Evolutionary conservation across 176 grass and related monocot genomes (phyloP).

Genomic region (Eragrostis nindensis): DNA sequence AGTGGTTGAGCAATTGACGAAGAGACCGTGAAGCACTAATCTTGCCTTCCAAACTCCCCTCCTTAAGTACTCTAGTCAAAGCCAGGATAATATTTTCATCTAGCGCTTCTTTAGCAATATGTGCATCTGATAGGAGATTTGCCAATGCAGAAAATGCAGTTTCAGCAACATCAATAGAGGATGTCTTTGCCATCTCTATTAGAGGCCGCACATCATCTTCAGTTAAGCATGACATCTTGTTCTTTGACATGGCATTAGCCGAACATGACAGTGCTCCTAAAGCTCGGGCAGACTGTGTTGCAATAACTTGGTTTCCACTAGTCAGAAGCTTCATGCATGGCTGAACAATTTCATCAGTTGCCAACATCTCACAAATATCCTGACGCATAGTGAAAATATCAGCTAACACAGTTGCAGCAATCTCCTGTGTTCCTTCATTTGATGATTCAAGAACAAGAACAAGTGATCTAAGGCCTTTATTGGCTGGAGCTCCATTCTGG

Average conservation of each 20-base stretch:
- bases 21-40: conserved; percentile 76
- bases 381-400: conserved; percentile 88
- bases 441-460: conserved; percentile 80
- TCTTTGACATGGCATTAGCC: conserved; percentile 69
- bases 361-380: conserved; percentile 88
- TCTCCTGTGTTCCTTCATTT: conserved; percentile 84
- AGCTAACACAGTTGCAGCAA: conserved; percentile 83
- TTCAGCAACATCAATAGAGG: conserved; percentile 82
- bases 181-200: conserved; percentile 90
- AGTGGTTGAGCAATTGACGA: conserved; percentile 80
- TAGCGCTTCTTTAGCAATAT: conserved; percentile 80
- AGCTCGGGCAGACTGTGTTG: conserved; percentile 91
- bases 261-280: conserved; percentile 82
- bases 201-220: conserved; percentile 83
- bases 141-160: conserved; percentile 84
- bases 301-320: conserved; percentile 76
- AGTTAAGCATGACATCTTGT: conserved; percentile 70
- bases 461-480: conserved; percentile 87
- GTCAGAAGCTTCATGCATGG: conserved; percentile 98
- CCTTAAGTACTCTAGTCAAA: conserved; percentile 82
- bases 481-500: conserved; percentile 75
- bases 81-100: conserved; percentile 77
- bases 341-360: conserved; percentile 87
- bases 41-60: conserved; percentile 92
- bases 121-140: conserved; percentile 80